Percentiles rank a stretch among this genome's conserved stretches.
These are phyloP conservation scores for Candida parachauliodes DNA, from an alignment of 805 yeast genomes.

Conservation along the genomic window DNA sequence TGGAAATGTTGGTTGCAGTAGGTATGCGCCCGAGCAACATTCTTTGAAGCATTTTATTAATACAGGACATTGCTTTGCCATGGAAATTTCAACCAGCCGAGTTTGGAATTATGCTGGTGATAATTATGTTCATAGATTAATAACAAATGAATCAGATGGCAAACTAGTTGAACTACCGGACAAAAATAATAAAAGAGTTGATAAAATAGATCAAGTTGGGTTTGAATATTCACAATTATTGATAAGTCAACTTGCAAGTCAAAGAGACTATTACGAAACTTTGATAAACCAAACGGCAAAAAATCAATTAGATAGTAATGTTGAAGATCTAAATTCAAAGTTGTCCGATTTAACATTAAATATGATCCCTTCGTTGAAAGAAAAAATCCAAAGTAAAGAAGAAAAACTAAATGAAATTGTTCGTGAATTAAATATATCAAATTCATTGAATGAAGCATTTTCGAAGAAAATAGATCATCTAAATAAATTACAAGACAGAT, in stretches of 20 bases:
- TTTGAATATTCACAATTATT: conserved; percentile 78
- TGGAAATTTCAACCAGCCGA: conserved; percentile 79
- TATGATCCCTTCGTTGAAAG: conserved; percentile 31
- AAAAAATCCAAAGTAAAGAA: conserved; percentile 27
- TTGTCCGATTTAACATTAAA: conserved; percentile 22
- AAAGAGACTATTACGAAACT: conserved; percentile 73
- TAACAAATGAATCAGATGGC: conserved; percentile 85
- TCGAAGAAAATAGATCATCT: conserved; percentile 35
- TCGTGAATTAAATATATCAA: conserved; percentile 29
- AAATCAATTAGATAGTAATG: conserved; percentile 23
- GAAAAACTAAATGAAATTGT: conserved; percentile 25
- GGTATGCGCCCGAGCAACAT: conserved; percentile 77
- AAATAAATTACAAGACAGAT: conserved; percentile 22
- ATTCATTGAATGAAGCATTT: conserved; percentile 36
- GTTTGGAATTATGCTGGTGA: conserved; percentile 97
- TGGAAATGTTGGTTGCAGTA: conserved; percentile 89
- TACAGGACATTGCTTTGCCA: conserved; percentile 84
- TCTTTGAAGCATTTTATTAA: conserved; percentile 76
- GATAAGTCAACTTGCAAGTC: conserved; percentile 79
- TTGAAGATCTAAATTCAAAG: conserved; percentile 25
- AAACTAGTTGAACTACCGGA: conserved; percentile 74
- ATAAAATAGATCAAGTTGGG: conserved; percentile 56
- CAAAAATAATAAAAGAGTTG: conserved; percentile 17
- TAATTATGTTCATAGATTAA: conserved; percentile 79
- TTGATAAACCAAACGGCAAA: conserved; percentile 20